Evolutionary conservation across 345 rosid genomes (phyloP).

Genomic region (Odontarrhena argentea): DNA sequence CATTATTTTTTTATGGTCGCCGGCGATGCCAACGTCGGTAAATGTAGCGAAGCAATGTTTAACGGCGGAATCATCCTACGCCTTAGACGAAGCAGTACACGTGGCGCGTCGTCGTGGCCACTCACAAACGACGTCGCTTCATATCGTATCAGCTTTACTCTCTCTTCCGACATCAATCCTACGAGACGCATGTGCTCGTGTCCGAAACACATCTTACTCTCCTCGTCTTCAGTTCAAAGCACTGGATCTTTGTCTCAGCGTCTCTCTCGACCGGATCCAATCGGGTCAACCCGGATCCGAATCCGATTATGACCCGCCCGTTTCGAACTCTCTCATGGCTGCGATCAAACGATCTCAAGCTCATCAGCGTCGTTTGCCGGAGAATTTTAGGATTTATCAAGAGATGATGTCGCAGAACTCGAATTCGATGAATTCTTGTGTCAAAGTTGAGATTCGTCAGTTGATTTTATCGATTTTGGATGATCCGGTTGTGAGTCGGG

Average conservation of each 20-base stretch:
- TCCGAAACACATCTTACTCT: slow-evolving; percentile 65
- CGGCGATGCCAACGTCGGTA: slow-evolving; percentile 97
- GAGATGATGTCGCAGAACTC: slow-evolving; percentile 42
- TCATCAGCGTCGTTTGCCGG: slow-evolving; percentile 81
- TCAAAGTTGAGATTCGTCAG: slow-evolving; percentile 84
- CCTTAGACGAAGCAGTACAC: slow-evolving; percentile 74
- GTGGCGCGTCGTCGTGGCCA: slow-evolving; percentile 77
- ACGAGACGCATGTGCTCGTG: slow-evolving; percentile 82
- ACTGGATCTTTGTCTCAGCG: slow-evolving; percentile 78
- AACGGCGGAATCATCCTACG: slow-evolving; percentile 73
- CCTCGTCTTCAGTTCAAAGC: slow-evolving; percentile 84
- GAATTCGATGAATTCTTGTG: slow-evolving; percentile 48
- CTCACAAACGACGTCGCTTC: slow-evolving; percentile 88
- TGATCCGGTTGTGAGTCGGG: slow-evolving; percentile 92
- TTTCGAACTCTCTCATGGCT: slow-evolving; percentile 94
- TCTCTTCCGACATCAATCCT: slow-evolving; percentile 64
- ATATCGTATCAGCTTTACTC: slow-evolving; percentile 78
- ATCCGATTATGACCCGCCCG: slow-evolving; percentile 53
- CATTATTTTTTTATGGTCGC: slow-evolving; percentile 30
- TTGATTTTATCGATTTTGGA: slow-evolving; percentile 76
- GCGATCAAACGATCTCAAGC: slow-evolving; percentile 97
- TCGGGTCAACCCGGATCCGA: slow-evolving; percentile 52
- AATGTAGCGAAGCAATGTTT: slow-evolving; percentile 81
- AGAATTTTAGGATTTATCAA: slow-evolving; percentile 75
- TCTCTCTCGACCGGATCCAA: slow-evolving; percentile 84